A percentile compares a stretch with the other conserved stretches of the same genome.
phyloP scores from a whole-genome alignment of 805 yeast species.

The Spathaspora hagerdaliae region DNA sequence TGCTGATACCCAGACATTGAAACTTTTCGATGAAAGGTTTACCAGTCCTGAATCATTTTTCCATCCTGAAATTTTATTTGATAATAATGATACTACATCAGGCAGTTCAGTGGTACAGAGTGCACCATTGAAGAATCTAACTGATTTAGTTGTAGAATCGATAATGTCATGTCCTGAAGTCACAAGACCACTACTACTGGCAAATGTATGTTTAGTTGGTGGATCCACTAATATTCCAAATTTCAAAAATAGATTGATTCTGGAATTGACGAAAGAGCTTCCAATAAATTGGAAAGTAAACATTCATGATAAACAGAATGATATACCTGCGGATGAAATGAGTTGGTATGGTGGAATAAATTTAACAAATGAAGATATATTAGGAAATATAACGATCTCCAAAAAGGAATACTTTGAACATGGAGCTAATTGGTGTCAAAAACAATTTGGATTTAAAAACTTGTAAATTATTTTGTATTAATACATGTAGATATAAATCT shows the following conservation, averaged over 20 bases:
- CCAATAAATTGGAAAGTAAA: conserved; percentile 70
- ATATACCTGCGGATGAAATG: conserved; percentile 17
- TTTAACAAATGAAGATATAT: conserved; percentile 36
- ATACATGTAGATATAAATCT: not conserved
- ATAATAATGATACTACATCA: conserved; percentile 26
- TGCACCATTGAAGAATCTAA: conserved; percentile 61
- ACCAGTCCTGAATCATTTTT: conserved; percentile 82
- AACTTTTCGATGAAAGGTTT: conserved; percentile 80
- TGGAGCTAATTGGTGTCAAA: conserved; percentile 61
- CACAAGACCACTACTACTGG: conserved; percentile 66
- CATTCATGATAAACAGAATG: conserved; percentile 21
- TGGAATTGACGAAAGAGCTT: conserved; percentile 61
- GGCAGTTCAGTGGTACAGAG: conserved; percentile 28
- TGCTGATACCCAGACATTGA: conserved; percentile 59
- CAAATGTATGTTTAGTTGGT: conserved; percentile 79
- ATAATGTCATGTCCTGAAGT: conserved; percentile 70
- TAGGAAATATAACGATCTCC: conserved; percentile 56
- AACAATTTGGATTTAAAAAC: conserved; percentile 42
- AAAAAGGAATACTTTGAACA: conserved; percentile 82
- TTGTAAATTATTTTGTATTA: not conserved
- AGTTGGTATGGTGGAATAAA: conserved; percentile 37
- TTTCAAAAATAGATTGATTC: conserved; percentile 54
- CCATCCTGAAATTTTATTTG: conserved; percentile 68
- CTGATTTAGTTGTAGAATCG: conserved; percentile 74
- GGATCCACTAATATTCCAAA: conserved; percentile 76